These are phyloP conservation scores for Zelonia costaricensis DNA, from an alignment of 208 protist species.

Conservation along the genomic window DNA sequence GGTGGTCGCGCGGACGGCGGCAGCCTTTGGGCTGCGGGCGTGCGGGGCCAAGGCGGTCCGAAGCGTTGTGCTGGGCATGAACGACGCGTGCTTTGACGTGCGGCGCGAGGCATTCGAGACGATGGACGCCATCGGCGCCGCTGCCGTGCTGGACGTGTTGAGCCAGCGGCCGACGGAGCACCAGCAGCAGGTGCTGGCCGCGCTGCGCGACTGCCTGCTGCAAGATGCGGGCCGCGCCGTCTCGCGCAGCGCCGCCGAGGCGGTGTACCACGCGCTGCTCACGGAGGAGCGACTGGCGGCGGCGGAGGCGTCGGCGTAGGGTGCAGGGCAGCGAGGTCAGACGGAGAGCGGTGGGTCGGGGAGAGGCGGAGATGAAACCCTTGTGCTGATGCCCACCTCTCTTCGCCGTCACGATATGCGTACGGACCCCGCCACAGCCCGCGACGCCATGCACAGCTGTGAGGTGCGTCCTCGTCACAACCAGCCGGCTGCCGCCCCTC, in stretches of 20 bases:
- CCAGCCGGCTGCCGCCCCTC: no score
- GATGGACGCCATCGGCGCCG: slow-evolving; percentile 38
- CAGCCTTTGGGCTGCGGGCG: slow-evolving; percentile 61
- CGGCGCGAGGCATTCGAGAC: slow-evolving; percentile 63
- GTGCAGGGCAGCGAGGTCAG: not conserved
- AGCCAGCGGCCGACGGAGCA: slow-evolving; percentile 43
- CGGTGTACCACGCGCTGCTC: slow-evolving; percentile 32
- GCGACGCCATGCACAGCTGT: no score
- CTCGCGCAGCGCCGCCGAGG: slow-evolving; percentile 32
- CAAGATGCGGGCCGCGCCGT: slow-evolving; percentile 38
- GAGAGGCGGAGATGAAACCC: not conserved
- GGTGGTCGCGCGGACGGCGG: slow-evolving; percentile 37
- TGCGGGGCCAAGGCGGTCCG: slow-evolving; percentile 61
- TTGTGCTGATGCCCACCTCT: not conserved
- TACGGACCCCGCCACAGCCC: no score
- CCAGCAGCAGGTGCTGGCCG: slow-evolving; percentile 44
- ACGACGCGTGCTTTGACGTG: slow-evolving; percentile 52
- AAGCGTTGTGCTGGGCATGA: slow-evolving; percentile 59
- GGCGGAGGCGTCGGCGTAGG: not conserved
- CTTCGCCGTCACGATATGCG: no score
- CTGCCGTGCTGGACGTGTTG: slow-evolving; percentile 36
- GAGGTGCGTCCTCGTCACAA: no score
- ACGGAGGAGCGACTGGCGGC: not conserved
- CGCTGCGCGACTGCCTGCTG: slow-evolving; percentile 65
- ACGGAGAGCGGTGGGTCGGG: not conserved